phyloP scores from a whole-genome alignment of 2,329 filamentous ascomycete species.

The Talaromyces sp. region DNA sequence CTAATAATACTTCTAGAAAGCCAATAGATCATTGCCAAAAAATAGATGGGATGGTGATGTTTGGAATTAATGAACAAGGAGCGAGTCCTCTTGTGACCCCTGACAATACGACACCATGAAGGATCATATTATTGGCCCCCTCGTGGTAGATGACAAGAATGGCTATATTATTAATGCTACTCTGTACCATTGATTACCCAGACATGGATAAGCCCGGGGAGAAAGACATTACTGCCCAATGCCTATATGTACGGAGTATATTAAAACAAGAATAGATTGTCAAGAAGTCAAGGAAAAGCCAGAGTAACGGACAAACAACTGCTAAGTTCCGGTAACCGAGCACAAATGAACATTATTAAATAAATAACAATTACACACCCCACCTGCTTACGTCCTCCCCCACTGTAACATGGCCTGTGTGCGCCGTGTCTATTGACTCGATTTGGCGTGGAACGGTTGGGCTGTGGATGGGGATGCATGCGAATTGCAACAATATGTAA shows the following conservation, averaged over 20 bases:
- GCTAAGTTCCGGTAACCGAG: neutral
- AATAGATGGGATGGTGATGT: neutral
- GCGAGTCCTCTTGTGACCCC: neutral
- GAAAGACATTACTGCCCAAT: neutral
- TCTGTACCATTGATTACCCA: neutral
- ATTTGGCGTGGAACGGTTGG: neutral
- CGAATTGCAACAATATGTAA: neutral
- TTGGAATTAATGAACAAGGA: neutral
- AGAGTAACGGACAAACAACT: neutral
- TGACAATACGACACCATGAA: neutral
- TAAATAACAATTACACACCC: neutral
- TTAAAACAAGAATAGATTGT: neutral
- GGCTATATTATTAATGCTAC: neutral
- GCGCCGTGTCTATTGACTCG: neutral
- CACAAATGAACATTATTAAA: neutral
- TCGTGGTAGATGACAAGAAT: neutral
- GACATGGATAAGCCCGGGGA: neutral
- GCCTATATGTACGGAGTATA: neutral
- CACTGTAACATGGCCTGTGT: neutral
- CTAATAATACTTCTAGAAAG: neutral
- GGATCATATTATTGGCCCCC: neutral
- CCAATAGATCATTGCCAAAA: neutral
- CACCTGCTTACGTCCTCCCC: neutral
- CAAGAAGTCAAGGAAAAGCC: neutral
- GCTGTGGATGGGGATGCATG: neutral